Evolutionary conservation across 768 basidiomycete genomes (phyloP), one percentile per base, ranked within the genome.

Genomic region (Asterophora parasitica): DNA sequence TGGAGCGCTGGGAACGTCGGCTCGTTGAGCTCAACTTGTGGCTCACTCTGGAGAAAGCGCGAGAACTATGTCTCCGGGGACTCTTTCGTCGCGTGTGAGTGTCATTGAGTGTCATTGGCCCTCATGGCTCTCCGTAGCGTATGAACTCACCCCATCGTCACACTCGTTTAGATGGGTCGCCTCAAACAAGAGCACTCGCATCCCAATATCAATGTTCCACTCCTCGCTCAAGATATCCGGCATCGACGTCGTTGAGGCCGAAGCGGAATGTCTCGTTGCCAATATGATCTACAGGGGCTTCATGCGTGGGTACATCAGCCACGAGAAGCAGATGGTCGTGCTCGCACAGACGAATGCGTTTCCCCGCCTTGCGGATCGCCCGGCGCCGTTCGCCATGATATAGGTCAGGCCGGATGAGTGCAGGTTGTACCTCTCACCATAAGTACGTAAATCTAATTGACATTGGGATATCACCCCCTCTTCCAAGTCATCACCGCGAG

Each of bases 221-320:
- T 71, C 72, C n/a, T 85, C 88, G 4, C 69, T 95, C 41, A 71
- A 69, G 43, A 66, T 91, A 48, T 84, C 87, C 3, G 88, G 85
- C 2, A 76, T 81, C 50, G 78, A 83, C 9, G 79, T 88, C 17
- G 73, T 82, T 7, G 61, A 73, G 50, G 92, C 88, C 55, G 93
- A 95, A 64, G 89, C 90, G 2, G 93, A 97, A 65, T 96, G 93
- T 64, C 77, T 93, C 43, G 81, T 96, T 7, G 92, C 93, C 23
- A 94, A 94, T 62, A 88, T 95, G 89, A 88, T 98, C 36, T 92
- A 86, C 70, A 90, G 85, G 69, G 89, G 88, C 15, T 90, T 84
- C 64, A 85, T 98, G 67, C 79, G 88, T 42, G 96, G 96, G 7
- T 99, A 98, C 66, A 93, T 99, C 58, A 92, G 92, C 42, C 96